A percentile compares a stretch with the other conserved stretches of the same genome.
phyloP scores from a whole-genome alignment of 768 basidiomycete genomes.

The Trametes coccinea region DNA sequence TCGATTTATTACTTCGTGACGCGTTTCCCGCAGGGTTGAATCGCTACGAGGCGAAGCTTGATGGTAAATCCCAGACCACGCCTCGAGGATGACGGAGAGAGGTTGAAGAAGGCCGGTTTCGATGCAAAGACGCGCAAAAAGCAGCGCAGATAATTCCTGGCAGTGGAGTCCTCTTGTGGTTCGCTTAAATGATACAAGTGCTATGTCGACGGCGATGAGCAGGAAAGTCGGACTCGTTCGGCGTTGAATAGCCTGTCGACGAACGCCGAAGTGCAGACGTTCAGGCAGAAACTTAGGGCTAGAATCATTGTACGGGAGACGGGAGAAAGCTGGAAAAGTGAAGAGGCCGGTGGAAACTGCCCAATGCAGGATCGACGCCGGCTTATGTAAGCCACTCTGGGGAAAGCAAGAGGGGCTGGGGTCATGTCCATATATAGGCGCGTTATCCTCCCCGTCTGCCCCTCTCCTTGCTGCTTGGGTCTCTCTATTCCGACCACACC shows the following conservation, averaged over 20 bases:
- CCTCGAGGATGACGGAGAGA: no score
- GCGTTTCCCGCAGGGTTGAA: no score
- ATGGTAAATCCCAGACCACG: no score
- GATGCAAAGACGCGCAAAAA: no score
- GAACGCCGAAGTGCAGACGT: not conserved
- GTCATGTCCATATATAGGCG: conserved; percentile 9
- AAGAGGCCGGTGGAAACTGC: not conserved
- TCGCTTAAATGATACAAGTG: no score
- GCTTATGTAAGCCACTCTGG: not conserved
- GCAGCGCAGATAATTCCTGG: no score
- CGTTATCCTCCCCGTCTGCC: not conserved
- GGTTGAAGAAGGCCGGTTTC: no score
- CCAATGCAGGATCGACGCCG: not conserved
- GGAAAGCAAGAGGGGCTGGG: not conserved
- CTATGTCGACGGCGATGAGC: not conserved
- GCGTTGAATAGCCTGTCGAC: not conserved
- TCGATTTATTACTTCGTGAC: no score
- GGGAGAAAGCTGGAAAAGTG: not conserved
- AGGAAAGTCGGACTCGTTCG: not conserved
- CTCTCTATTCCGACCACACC: not conserved
- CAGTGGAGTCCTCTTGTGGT: no score
- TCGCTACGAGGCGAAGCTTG: no score
- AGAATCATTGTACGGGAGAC: not conserved
- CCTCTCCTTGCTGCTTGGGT: conserved; percentile 5
- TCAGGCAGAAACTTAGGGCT: not conserved